A percentile compares a stretch with the other conserved stretches of the same genome.
Evolutionary conservation across 305 asterid species (phyloP).

Genomic region (Fraxinus sp.): DNA sequence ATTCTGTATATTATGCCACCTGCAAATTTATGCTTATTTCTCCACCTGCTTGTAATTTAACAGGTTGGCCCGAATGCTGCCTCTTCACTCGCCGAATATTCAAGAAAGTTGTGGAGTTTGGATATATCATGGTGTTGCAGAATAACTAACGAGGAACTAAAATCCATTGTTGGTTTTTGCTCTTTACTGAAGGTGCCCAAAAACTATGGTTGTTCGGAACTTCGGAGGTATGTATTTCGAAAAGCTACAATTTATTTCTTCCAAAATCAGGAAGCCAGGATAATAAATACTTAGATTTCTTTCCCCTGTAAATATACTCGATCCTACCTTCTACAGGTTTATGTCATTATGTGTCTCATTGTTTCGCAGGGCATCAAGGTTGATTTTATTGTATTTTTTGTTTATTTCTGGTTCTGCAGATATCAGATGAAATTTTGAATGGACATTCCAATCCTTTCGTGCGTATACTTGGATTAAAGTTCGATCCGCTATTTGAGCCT

Average conservation of each 20-base stretch:
- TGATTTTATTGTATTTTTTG: background rate
- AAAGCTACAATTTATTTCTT: background rate
- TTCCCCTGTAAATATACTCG: background rate
- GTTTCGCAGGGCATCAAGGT: background rate
- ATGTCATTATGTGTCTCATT: background rate
- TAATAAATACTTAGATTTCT: background rate
- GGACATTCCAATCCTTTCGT: background rate
- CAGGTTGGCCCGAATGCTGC: constrained; percentile 68
- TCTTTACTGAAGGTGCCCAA: constrained; percentile 61
- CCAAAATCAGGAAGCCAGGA: background rate
- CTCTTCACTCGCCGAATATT: constrained; percentile 53
- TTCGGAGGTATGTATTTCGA: background rate
- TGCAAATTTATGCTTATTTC: background rate
- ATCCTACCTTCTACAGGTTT: background rate
- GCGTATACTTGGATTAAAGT: background rate
- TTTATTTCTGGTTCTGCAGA: background rate
- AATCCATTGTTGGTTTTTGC: constrained; percentile 70
- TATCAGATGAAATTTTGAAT: background rate
- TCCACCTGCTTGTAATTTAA: background rate
- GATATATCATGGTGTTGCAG: constrained; percentile 80
- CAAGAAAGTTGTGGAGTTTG: constrained; percentile 53
- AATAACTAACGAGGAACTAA: constrained; percentile 56
- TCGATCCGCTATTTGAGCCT: background rate
- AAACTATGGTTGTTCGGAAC: constrained; percentile 39
- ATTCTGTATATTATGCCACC: background rate